A percentile compares a stretch with the other conserved stretches of the same genome.
Conservation (phyloP, 1,284 basidiomycete species). For the Wolfiporia cocos region DNA sequence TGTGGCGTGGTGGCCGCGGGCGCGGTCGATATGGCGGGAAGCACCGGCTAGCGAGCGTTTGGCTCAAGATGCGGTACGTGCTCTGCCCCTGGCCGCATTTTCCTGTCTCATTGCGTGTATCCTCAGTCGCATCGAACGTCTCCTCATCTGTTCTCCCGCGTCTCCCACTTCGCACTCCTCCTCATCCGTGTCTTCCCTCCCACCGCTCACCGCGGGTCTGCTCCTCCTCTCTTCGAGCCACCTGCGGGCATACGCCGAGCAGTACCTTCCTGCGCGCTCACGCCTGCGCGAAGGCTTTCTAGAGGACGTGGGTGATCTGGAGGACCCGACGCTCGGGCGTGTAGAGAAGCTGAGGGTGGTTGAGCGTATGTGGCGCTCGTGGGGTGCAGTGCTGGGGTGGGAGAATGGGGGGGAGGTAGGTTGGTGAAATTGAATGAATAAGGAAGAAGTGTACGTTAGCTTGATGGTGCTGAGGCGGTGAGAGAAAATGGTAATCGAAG, state of each 20-base stretch:
- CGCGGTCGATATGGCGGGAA: conserved; percentile 48
- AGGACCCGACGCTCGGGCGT: conserved; percentile 63
- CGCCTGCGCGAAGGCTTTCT: conserved; percentile 73
- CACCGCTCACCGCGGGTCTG: conserved; percentile 63
- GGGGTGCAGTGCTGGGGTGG: conserved; percentile 66
- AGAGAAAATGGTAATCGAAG: too few species aligned
- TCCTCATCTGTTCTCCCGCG: conserved; percentile 50
- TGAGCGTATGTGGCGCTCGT: conserved; percentile 89
- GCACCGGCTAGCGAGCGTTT: conserved; percentile 40
- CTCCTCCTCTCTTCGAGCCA: conserved; percentile 69
- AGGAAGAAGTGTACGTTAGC: too few species aligned
- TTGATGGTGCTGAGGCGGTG: too few species aligned
- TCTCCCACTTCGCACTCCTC: conserved; percentile 10
- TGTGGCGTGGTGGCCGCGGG: conserved; percentile 44
- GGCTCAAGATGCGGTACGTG: conserved; percentile 59
- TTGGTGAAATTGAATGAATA: neutral
- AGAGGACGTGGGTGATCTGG: conserved; percentile 82
- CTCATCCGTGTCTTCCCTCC: conserved; percentile 24
- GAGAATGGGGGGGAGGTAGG: conserved; percentile 15
- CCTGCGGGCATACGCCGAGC: conserved; percentile 58
- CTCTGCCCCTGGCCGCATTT: neutral
- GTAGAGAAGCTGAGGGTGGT: conserved; percentile 74
- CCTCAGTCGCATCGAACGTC: conserved; percentile 71
- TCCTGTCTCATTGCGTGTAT: neutral
- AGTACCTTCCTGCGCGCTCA: conserved; percentile 46